phyloP scores from a whole-genome alignment of 148 eudicot genomes.

The Fagopyrum homotropicum region DNA sequence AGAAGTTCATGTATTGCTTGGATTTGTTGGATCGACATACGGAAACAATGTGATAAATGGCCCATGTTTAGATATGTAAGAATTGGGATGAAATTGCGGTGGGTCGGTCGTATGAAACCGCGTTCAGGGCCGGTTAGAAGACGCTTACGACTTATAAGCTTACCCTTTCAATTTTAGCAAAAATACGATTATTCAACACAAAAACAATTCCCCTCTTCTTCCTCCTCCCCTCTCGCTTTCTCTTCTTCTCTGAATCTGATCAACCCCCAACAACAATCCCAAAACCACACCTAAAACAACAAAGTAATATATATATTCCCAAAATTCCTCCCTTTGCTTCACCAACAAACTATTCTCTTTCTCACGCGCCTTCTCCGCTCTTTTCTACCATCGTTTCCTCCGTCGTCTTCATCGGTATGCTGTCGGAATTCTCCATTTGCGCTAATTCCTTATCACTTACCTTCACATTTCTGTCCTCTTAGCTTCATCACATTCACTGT shows the following conservation, averaged over 20 bases:
- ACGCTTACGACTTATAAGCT: slow-evolving; percentile 1
- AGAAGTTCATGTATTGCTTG: too few relatives aligned
- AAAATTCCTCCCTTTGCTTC: slow-evolving; percentile 5
- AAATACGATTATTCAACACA: not conserved
- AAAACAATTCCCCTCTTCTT: not conserved
- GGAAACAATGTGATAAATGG: too few relatives aligned
- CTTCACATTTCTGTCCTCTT: not conserved
- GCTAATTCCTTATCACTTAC: not conserved
- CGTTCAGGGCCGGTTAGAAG: not conserved
- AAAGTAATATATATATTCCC: not conserved
- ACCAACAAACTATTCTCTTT: not conserved
- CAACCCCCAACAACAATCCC: not conserved
- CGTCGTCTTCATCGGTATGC: slow-evolving; percentile 7
- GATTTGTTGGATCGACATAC: too few relatives aligned
- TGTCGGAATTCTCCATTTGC: not conserved
- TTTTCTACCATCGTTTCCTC: slow-evolving; percentile 8
- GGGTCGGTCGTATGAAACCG: not conserved
- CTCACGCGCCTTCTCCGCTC: not conserved
- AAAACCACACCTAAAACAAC: not conserved
- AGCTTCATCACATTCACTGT: not conserved
- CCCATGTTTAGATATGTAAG: too few relatives aligned
- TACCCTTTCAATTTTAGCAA: not conserved
- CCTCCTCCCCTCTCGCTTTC: not conserved
- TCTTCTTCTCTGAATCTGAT: slow-evolving; percentile 6
- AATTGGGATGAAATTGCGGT: not conserved